Base-by-base conservation (phyloP, 2,329 filamentous ascomycete species). In the Biscogniauxia marginata region DNA sequence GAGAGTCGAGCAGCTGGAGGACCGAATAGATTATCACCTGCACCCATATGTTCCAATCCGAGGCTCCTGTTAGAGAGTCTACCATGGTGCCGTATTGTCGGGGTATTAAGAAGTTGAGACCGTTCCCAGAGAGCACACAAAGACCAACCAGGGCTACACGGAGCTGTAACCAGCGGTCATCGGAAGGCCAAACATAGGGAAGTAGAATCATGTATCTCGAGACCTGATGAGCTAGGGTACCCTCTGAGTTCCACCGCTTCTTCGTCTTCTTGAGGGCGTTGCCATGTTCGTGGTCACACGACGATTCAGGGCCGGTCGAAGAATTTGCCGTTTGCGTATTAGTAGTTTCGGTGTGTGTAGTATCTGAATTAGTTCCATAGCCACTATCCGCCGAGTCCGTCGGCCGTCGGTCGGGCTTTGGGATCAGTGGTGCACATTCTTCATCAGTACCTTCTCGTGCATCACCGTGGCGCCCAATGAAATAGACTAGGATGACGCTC, bases 31-130 rank as follows among this genome's bases (percentile, higher is more conserved):
- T 70, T 19, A 78, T 58, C 2, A 84, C 79, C 21, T 83, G 78
- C 3, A 76, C 60, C 82, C 82, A 84, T 1, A 79, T 77, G 52
- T 75, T 79, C 55, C 71, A 76, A 46, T 77, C 72, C 45, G 80
- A 77, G 34, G 67, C 70, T 7, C 78, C 76, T 24, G 79, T 79
- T 20, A 96, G 75, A 58, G 83, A 83, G 65, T 95, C 85, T 61
- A 90, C 87, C 60, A 96, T 86, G 56, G 90, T 84, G 61, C 91
- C 91, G 25, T 93, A 84, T 68, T 95, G 90, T 19, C 89, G 83
- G n/a, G 91, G 91, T 25, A 91, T 84, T 45, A 96, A 75, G 13
- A 96, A 77, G 64, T 92, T 90, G 50, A 96, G 76, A 4, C 83
- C 83, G 61, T 93, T 91, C 54, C 86, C 83, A 51, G 79, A 76